These are phyloP conservation scores for Haplosporangium gracile DNA, from an alignment of 192 early-diverging fungal genomes.

Conservation along the genomic window DNA sequence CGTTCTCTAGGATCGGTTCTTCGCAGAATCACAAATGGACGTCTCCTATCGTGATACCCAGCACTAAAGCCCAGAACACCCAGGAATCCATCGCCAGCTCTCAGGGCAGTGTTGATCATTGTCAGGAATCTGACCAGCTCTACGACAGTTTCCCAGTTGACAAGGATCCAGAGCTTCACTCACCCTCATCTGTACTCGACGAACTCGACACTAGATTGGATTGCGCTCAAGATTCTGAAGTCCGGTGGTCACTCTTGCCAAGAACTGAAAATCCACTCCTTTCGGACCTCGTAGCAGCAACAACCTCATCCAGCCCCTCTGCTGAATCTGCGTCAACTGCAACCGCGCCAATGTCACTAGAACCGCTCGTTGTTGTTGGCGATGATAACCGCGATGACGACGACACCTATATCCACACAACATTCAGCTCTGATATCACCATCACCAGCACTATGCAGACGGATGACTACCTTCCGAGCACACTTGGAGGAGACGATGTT, in stretches of 20 bases:
- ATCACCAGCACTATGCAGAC: neutral
- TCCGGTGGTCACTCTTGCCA: slow-evolving; percentile 15
- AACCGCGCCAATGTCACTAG: neutral
- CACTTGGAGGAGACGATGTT: neutral
- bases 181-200: neutral
- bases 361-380: neutral
- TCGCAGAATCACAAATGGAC: neutral
- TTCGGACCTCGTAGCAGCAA: slow-evolving; percentile 18
- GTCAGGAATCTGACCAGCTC: neutral
- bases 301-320: neutral
- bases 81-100: slow-evolving; percentile 22
- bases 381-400: neutral
- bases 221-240: neutral
- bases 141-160: too few relatives aligned
- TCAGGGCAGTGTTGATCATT: slow-evolving; percentile 17
- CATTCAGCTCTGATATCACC: neutral
- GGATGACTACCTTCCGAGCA: neutral
- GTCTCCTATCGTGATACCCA: neutral
- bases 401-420: neutral
- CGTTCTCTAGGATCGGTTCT: neutral
- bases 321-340: neutral
- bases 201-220: neutral
- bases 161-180: neutral
- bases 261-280: slow-evolving; percentile 3
- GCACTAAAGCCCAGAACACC: neutral